Base-by-base conservation (phyloP, 164 flowering plant genomes). In the Magnolia kwangsiensis region DNA sequence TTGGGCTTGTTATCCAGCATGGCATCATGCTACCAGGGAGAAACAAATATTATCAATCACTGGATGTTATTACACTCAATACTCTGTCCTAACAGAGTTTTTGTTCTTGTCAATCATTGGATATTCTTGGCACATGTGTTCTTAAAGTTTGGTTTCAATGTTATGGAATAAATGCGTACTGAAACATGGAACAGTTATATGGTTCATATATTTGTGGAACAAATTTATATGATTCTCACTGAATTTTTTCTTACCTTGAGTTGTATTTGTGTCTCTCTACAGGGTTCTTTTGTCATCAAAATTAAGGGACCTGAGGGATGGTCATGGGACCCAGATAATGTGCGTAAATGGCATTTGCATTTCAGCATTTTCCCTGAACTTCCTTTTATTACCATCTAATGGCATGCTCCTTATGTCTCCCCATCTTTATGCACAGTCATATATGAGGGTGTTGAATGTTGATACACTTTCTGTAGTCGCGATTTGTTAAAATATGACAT, bases 291-390 rank as follows among this genome's bases (percentile, higher is more conserved):
- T 83, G 81, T 90, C 29, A 84, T 96, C 79, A 84, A 88, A 84
- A 79, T 96, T 72, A 90, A 86, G 77, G 99, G 98, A 71, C 98
- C 98, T 45, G 90, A 90, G 76, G 99, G 99, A 79, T 96, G 98
- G 99, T 87, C 99, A 49, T 94, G 97, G 98, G 78, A 89, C 51
- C 98, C 98, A 23, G 89, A 90, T 80, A 88, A 91, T 92, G 97
- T 93, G 24, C 64, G 74, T 81, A 64, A 13, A 16, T 72, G 18
- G n/a, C 8, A 27, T 69, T 73, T 16, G 8, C n/a, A 70, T 50
- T 50, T 61, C 8, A 11, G 29, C 6, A 64, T 21, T 73, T 29
- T 27, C 51, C 58, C 63, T 51, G 63, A 51, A 23, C 66, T 72
- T 55, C n/a, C 31, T 23, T 72, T 55, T 2, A 71, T 27, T 51